Conservation (phyloP, 192 early-diverging fungal species). For the Umbelopsis sp. region DNA sequence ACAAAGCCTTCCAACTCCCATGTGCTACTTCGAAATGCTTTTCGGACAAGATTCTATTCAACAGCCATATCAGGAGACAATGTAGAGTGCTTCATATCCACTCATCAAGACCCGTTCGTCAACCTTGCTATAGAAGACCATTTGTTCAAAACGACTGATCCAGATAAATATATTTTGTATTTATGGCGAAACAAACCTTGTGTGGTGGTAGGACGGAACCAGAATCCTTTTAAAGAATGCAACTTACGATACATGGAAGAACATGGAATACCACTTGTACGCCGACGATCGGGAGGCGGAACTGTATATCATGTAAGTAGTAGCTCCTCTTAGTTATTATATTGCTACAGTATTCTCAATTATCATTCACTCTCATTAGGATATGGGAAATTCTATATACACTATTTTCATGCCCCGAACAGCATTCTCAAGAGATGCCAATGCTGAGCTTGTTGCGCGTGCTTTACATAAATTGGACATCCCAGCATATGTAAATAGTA, state of each 20-base stretch:
- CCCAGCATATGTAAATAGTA: slow-evolving; percentile 75
- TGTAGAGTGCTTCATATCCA: slow-evolving; percentile 66
- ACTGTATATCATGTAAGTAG: slow-evolving; percentile 87
- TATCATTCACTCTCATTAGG: slow-evolving; percentile 45
- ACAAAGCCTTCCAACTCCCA: no score
- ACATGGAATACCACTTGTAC: slow-evolving; percentile 77
- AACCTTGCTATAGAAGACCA: slow-evolving; percentile 91
- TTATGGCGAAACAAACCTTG: slow-evolving; percentile 88
- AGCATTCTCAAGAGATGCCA: slow-evolving; percentile 73
- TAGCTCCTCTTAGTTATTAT: neutral
- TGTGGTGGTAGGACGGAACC: slow-evolving; percentile 95
- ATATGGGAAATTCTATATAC: slow-evolving; percentile 96
- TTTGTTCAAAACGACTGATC: slow-evolving; percentile 78
- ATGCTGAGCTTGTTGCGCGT: slow-evolving; percentile 75
- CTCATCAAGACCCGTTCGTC: slow-evolving; percentile 69
- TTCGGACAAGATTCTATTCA: neutral
- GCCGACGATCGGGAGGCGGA: slow-evolving; percentile 90
- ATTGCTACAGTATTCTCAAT: neutral
- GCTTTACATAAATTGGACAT: slow-evolving; percentile 83
- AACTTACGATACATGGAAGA: slow-evolving; percentile 70
- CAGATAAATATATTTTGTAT: slow-evolving; percentile 69
- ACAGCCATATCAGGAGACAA: slow-evolving; percentile 21
- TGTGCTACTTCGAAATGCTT: no score
- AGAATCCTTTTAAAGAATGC: slow-evolving; percentile 98
- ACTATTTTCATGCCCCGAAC: slow-evolving; percentile 90